phyloP scores from a whole-genome alignment of 208 protist species.

The Histomonas meleagridis region DNA sequence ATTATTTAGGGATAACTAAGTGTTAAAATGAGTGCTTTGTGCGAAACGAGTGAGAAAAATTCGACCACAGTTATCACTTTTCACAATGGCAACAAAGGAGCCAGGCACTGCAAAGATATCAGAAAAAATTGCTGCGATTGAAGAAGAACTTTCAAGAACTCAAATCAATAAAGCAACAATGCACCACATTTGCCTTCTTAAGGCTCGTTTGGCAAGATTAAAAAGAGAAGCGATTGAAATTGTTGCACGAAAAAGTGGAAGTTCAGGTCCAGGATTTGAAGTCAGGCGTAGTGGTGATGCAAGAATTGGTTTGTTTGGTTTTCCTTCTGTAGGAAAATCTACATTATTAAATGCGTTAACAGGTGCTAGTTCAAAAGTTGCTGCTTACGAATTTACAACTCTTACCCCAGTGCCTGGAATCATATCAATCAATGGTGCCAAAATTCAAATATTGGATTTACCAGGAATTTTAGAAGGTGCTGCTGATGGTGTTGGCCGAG shows the following conservation, averaged over 20 bases:
- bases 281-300: slow-evolving; percentile 63
- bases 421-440: slow-evolving; percentile 37
- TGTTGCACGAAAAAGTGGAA: background rate
- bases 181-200: slow-evolving; percentile 45
- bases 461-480: slow-evolving; percentile 96
- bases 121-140: slow-evolving; percentile 87
- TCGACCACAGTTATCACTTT: no score
- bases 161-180: slow-evolving; percentile 96
- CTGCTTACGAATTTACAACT: slow-evolving; percentile 81
- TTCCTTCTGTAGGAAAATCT: slow-evolving; percentile 89
- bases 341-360: slow-evolving; percentile 86
- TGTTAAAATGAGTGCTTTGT: no score
- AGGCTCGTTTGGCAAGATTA: slow-evolving; percentile 41
- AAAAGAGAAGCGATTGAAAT: slow-evolving; percentile 38
- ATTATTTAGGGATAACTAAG: no score
- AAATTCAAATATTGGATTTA: slow-evolving; percentile 90
- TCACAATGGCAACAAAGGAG: no score
- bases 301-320: slow-evolving; percentile 66
- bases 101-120: slow-evolving; percentile 57
- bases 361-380: slow-evolving; percentile 77
- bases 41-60: no score
- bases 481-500: slow-evolving; percentile 72
- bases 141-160: slow-evolving; percentile 83
- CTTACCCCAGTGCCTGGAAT: slow-evolving; percentile 94
- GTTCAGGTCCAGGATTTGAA: slow-evolving; percentile 19